Conservation (phyloP, 805 yeast species). For the Saccharomycopsis babjevae region DNA sequence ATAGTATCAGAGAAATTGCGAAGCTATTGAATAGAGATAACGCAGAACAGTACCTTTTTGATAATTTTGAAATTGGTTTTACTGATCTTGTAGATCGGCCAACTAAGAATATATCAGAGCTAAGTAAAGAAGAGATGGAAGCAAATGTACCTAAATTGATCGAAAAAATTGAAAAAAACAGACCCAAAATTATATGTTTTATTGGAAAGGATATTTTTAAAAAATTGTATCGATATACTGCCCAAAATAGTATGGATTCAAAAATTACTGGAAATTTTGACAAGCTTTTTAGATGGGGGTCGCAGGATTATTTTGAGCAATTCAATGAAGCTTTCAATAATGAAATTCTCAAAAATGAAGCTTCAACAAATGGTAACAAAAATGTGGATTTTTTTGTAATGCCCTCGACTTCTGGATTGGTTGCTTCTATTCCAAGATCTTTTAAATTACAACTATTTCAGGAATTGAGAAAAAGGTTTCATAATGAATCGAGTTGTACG, state of each 20-base stretch:
- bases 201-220: slow-evolving; percentile 77
- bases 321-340: slow-evolving; percentile 1
- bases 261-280: slow-evolving; percentile 9
- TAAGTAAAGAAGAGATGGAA: slow-evolving; percentile 41
- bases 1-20: slow-evolving; percentile 9
- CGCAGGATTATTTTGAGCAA: slow-evolving; percentile 21
- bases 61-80: slow-evolving; percentile 47
- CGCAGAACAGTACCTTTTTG: slow-evolving; percentile 34
- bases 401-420: slow-evolving; percentile 15
- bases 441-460: slow-evolving; percentile 6
- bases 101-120: slow-evolving; percentile 47
- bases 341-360: not conserved
- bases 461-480: slow-evolving; percentile 3
- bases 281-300: slow-evolving; percentile 45
- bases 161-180: slow-evolving; percentile 29
- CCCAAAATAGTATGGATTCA: not conserved
- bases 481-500: not conserved
- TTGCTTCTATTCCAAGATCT: slow-evolving; percentile 10
- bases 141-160: slow-evolving; percentile 45
- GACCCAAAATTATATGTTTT: slow-evolving; percentile 40
- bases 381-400: not conserved
- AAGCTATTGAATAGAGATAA: slow-evolving; percentile 24
- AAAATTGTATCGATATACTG: slow-evolving; percentile 29
- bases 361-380: not conserved
- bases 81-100: slow-evolving; percentile 62